phyloP scores from a whole-genome alignment of 2,329 filamentous ascomycete species.

The Cladosporium colombiae region DNA sequence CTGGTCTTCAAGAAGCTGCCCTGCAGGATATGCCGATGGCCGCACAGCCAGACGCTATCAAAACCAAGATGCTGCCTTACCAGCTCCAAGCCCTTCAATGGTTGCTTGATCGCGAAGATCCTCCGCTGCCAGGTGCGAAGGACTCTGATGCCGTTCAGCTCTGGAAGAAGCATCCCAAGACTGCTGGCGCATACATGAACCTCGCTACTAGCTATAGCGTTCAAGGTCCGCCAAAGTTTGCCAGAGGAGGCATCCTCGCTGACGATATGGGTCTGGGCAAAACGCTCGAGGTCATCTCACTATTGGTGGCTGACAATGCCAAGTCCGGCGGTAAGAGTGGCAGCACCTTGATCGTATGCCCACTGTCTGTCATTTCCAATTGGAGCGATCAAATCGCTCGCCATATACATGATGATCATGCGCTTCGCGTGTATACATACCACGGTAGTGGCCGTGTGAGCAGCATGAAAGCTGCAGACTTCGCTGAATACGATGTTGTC shows the following conservation, averaged over 20 bases:
- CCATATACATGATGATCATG: conserved; percentile 66
- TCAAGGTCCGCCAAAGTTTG: conserved; percentile 61
- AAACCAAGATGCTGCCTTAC: conserved; percentile 73
- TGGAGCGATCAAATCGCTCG: conserved; percentile 78
- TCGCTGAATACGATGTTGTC: conserved; percentile 71
- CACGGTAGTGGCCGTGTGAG: conserved; percentile 65
- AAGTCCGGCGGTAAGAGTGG: conserved; percentile 21
- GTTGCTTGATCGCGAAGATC: conserved; percentile 76
- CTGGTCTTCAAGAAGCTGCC: conserved; percentile 70
- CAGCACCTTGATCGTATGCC: conserved; percentile 80
- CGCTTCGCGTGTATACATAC: conserved; percentile 70
- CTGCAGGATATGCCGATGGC: conserved; percentile 72
- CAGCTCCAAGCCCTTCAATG: conserved; percentile 79
- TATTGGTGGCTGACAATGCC: conserved; percentile 63
- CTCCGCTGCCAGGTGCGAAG: conserved; percentile 57
- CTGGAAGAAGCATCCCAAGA: conserved; percentile 61
- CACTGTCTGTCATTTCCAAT: conserved; percentile 85
- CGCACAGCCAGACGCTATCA: conserved; percentile 64
- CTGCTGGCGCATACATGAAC: conserved; percentile 56
- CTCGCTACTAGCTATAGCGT: conserved; percentile 69
- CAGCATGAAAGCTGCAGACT: conserved; percentile 54
- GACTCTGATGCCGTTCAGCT: conserved; percentile 70
- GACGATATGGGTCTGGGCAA: conserved; percentile 95
- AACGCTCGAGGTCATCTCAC: conserved; percentile 80
- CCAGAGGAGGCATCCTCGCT: conserved; percentile 80